These are phyloP conservation scores for Phytophthora quininea DNA, from an alignment of 352 stramenopile genomes.

Conservation along the genomic window DNA sequence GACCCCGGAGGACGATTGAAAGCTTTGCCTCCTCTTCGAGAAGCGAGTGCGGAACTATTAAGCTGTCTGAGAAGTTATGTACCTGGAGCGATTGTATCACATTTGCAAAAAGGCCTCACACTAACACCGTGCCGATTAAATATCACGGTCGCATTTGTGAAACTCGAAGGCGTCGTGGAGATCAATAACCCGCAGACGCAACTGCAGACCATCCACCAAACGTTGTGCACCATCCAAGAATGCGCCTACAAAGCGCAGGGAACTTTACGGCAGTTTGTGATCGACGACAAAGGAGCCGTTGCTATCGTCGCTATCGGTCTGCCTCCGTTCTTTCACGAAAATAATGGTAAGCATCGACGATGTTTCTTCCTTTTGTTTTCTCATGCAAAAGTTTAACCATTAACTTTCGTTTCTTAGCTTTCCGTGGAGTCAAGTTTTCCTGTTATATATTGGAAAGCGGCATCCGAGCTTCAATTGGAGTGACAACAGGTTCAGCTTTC, in stretches of 20 bases:
- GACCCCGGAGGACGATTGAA: neutral
- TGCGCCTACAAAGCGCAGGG: constrained; percentile 81
- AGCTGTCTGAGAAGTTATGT: constrained; percentile 71
- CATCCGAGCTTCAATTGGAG: constrained; percentile 4
- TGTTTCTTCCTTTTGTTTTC: too few relatives aligned
- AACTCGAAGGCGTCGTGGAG: constrained; percentile 62
- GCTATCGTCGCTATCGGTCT: constrained; percentile 82
- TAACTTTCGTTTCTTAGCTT: constrained; percentile 2
- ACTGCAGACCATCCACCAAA: constrained; percentile 62
- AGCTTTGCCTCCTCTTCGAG: constrained; percentile 3
- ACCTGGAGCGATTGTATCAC: constrained; percentile 70
- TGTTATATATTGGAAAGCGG: constrained; percentile 28
- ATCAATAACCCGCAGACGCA: constrained; percentile 46
- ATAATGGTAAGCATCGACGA: constrained; percentile 57
- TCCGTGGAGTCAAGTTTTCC: constrained; percentile 64
- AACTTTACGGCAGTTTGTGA: constrained; percentile 85
- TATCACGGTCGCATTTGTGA: constrained; percentile 77
- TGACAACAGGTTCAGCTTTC: constrained; percentile 78
- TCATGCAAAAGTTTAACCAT: too few relatives aligned
- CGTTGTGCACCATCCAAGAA: constrained; percentile 72
- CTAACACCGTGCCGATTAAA: constrained; percentile 73
- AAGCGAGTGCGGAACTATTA: constrained; percentile 48
- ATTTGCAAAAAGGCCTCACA: constrained; percentile 65
- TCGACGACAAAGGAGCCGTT: constrained; percentile 87
- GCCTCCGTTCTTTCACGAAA: constrained; percentile 84